A percentile compares a stretch with the other conserved stretches of the same genome.
phyloP scores from a whole-genome alignment of 2,329 filamentous ascomycete species.

The Falciphora oryzae region DNA sequence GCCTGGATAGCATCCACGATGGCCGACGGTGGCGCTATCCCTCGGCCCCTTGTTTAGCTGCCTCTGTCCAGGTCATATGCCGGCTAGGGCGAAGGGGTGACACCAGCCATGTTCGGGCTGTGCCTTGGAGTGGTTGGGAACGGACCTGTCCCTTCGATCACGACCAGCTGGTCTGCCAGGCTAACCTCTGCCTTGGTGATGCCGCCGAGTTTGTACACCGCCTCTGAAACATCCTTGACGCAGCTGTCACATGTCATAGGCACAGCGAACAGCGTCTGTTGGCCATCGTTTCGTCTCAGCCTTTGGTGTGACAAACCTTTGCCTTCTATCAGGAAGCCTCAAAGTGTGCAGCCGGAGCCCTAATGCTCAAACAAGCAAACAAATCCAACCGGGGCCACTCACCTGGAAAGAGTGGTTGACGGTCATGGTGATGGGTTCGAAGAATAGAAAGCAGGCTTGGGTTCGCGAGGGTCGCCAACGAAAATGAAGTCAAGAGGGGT shows the following conservation, averaged over 20 bases:
- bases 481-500: background rate
- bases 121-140: background rate
- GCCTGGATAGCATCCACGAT: conserved; percentile 85
- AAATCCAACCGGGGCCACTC: conserved; percentile 10
- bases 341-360: background rate
- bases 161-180: conserved; percentile 75
- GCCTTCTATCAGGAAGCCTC: background rate
- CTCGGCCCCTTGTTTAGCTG: background rate
- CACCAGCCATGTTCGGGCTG: background rate
- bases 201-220: conserved; percentile 70
- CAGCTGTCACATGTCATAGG: conserved; percentile 88
- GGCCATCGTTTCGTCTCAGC: background rate
- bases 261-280: conserved; percentile 87
- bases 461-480: conserved; percentile 20
- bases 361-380: background rate
- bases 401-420: conserved; percentile 42
- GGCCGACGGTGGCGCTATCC: conserved; percentile 70
- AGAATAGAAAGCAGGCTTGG: conserved; percentile 63
- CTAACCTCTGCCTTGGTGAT: conserved; percentile 79
- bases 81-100: background rate
- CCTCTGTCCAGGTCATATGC: conserved; percentile 5
- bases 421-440: conserved; percentile 57
- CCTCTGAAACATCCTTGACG: conserved; percentile 76
- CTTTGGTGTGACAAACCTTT: background rate
- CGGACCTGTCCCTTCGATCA: conserved; percentile 70